Evolutionary conservation across 345 rosid species (phyloP), one percentile per base, ranked within the genome.

Genomic region (Citrus mangshanensis): DNA sequence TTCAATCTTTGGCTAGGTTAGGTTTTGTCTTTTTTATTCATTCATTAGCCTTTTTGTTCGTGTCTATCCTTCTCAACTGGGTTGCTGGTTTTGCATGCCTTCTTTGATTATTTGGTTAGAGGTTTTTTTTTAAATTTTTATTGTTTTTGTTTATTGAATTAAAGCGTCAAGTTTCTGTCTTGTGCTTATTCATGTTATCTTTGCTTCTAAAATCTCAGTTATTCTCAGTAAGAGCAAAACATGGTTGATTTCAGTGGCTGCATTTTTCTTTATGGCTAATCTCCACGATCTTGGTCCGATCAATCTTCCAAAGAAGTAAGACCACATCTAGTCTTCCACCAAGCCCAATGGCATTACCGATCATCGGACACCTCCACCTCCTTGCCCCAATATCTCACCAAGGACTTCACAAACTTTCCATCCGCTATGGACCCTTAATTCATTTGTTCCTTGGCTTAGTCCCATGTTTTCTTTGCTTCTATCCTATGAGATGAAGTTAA

Each of bases 351-450:
- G 85, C 90, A 19, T 65, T 92, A 18, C 93, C 93, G 2, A 80
- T 92, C 79, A 85, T 92, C 7, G 92, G 97, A 49, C 90, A 90
- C 82, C 89, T 92, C 35, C 97, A 89, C 79, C 91, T 90, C 37
- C 82, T 89, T 2, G 81, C 81, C 22, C 87, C 91, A 0, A 80
- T 90, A 25, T 89, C 91, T 46, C 95, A 91, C 78, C 90, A 91
- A 81, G 87, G 87, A 63, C 83, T 91, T 72, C 88, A 89, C 82
- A 90, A 86, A 68, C 94, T 91, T 40, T 87, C 93, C 21, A 63
- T 46, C 77, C 77, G 74, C 63, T 85, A 88, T 6, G 94, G 97
- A 76, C 88, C 93, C 40, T 81, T 92, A 51, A 85, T 92, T 68
- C 90, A 84, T 76, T 21, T 90, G 70, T 81, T 63, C 72, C 91